These are phyloP conservation scores for Balakata baccata DNA, from an alignment of 345 rosid genomes.

Conservation along the genomic window DNA sequence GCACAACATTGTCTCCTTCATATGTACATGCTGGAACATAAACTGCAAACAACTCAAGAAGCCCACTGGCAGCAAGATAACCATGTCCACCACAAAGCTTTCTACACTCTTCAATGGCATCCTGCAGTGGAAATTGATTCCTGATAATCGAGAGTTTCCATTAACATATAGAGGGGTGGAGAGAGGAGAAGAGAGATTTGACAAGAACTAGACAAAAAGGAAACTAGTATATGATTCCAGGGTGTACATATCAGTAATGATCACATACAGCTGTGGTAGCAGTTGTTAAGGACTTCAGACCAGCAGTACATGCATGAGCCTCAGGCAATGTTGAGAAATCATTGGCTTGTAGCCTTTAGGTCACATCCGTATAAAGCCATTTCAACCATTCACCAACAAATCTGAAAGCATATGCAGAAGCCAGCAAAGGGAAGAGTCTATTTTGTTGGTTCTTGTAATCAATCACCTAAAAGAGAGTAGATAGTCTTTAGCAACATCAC, in stretches of 20 bases:
- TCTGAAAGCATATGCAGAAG: constrained; percentile 98
- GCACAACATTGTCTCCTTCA: constrained; percentile 95
- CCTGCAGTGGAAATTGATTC: constrained; percentile 43
- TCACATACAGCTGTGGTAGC: constrained; percentile 80
- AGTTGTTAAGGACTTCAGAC: constrained; percentile 94
- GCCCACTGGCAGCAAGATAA: constrained; percentile 89
- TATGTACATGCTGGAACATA: constrained; percentile 95
- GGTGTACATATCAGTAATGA: background rate
- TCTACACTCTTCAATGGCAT: constrained; percentile 96
- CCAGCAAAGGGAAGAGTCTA: constrained; percentile 96
- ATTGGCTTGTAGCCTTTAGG: constrained; percentile 71
- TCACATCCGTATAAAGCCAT: constrained; percentile 89
- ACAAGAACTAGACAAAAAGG: background rate
- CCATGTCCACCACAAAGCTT: constrained; percentile 99
- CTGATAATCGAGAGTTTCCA: background rate
- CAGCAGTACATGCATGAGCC: constrained; percentile 99
- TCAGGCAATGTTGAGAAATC: constrained; percentile 95
- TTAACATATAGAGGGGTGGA: background rate
- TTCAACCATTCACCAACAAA: constrained; percentile 98
- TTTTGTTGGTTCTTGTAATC: constrained; percentile 95
- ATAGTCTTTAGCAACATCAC: constrained; percentile 11
- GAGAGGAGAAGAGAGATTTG: background rate
- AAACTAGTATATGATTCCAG: background rate
- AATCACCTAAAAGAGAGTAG: constrained; percentile 61
- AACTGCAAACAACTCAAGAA: constrained; percentile 93